These are phyloP conservation scores for Ballota nigra DNA, from an alignment of 257 asterid genomes.

Conservation along the genomic window DNA sequence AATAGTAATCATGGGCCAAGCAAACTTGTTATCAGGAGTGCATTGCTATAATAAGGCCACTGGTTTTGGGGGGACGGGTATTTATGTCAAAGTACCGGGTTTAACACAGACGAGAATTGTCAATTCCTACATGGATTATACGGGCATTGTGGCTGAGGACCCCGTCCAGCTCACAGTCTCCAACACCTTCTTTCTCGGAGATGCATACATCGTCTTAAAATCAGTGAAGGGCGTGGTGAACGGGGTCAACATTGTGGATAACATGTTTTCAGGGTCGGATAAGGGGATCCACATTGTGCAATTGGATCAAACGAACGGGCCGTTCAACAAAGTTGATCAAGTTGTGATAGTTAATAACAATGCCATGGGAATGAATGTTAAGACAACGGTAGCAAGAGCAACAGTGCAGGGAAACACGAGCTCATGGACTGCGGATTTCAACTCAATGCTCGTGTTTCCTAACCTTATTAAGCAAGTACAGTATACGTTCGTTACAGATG, in stretches of 20 bases:
- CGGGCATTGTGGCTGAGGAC: constrained; percentile 88
- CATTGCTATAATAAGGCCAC: constrained; percentile 96
- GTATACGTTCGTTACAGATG: constrained; percentile 52
- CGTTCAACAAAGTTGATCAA: constrained; percentile 54
- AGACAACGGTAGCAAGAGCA: constrained; percentile 60
- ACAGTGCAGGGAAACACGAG: constrained; percentile 46
- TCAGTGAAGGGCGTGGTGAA: constrained; percentile 58
- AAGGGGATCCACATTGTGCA: constrained; percentile 61
- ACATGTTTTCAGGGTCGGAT: constrained; percentile 70
- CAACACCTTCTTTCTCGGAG: constrained; percentile 76
- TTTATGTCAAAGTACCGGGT: constrained; percentile 60
- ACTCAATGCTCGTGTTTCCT: constrained; percentile 60
- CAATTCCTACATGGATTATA: constrained; percentile 71
- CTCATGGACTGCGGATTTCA: constrained; percentile 70
- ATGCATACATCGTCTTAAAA: constrained; percentile 52
- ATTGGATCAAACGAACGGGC: constrained; percentile 41
- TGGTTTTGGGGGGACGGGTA: constrained; percentile 84
- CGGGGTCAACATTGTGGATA: constrained; percentile 70
- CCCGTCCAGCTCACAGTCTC: constrained; percentile 82
- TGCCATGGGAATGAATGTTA: constrained; percentile 64
- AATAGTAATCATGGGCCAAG: constrained; percentile 63
- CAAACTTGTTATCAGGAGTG: constrained; percentile 64
- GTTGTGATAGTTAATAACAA: constrained; percentile 60
- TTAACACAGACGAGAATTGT: constrained; percentile 73
- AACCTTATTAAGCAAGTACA: constrained; percentile 50